A percentile compares a stretch with the other conserved stretches of the same genome.
phyloP scores from a whole-genome alignment of 495 filamentous ascomycete genomes.

The Cetradonia linearis region DNA sequence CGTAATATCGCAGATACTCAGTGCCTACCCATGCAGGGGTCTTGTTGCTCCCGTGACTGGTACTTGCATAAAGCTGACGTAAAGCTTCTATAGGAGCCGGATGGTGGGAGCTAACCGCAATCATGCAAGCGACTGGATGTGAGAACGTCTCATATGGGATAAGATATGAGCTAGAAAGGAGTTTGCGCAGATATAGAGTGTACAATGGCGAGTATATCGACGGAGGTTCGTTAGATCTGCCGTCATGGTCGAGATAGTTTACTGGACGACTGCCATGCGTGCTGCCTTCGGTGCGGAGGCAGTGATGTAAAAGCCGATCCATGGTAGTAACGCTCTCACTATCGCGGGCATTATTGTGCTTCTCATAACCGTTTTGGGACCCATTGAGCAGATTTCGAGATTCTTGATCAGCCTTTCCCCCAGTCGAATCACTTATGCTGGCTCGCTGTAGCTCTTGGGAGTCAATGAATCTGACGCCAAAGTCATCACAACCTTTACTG shows the following conservation, averaged over 20 bases:
- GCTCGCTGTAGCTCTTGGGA: constrained; percentile 30
- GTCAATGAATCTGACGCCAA: constrained; percentile 71
- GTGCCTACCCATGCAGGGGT: constrained; percentile 74
- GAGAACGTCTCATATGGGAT: constrained; percentile 84
- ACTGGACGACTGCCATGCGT: constrained; percentile 4
- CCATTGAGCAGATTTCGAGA: constrained; percentile 1
- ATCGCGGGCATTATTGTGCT: neutral
- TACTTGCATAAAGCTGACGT: constrained; percentile 67
- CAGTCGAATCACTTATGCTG: constrained; percentile 2
- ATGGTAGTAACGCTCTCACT: constrained; percentile 15
- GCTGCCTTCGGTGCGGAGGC: constrained; percentile 29
- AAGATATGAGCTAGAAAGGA: constrained; percentile 67
- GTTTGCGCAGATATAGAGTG: constrained; percentile 66
- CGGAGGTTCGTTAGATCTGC: neutral
- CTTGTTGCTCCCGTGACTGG: constrained; percentile 53
- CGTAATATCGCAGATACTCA: constrained; percentile 90
- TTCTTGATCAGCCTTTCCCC: neutral
- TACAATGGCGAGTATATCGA: constrained; percentile 52
- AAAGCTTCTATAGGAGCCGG: constrained; percentile 71
- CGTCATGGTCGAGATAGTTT: constrained; percentile 35
- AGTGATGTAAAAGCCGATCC: constrained; percentile 27
- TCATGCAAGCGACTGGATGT: constrained; percentile 91
- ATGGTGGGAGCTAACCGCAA: constrained; percentile 86
- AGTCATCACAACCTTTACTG: constrained; percentile 78
- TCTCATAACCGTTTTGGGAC: constrained; percentile 3